A percentile compares a stretch with the other conserved stretches of the same genome.
Conservation (phyloP, 345 rosid species). For the Geranium rotundifolium region DNA sequence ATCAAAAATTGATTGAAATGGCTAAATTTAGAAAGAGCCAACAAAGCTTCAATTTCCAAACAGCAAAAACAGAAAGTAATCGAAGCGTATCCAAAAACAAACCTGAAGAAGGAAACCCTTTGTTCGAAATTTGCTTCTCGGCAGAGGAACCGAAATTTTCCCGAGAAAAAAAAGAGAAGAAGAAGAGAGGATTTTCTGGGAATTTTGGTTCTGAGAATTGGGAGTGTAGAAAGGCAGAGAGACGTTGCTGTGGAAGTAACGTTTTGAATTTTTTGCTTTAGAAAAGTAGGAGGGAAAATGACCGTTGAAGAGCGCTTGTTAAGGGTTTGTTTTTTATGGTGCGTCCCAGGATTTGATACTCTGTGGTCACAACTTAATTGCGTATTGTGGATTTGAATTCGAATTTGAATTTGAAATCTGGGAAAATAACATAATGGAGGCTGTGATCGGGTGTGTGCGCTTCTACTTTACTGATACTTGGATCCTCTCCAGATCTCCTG, state of each 20-base stretch:
- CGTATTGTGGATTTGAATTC: conserved; percentile 4
- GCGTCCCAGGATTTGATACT: background rate
- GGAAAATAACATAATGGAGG: background rate
- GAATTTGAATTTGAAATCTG: conserved; percentile 11
- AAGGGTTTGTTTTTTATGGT: conserved; percentile 5
- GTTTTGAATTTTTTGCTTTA: background rate
- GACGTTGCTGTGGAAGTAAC: no score
- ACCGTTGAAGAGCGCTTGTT: conserved; percentile 27
- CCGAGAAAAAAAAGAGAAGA: background rate
- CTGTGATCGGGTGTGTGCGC: background rate
- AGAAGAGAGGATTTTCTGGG: background rate
- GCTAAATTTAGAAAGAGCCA: background rate
- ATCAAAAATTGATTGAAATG: background rate
- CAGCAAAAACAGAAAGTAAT: background rate
- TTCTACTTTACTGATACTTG: background rate
- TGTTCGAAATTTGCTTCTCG: background rate
- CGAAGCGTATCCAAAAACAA: conserved; percentile 8
- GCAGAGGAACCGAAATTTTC: background rate
- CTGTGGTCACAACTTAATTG: background rate
- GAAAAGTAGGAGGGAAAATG: conserved; percentile 2
- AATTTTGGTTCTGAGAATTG: conserved; percentile 6
- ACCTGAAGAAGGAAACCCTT: conserved; percentile 12
- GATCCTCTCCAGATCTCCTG: background rate
- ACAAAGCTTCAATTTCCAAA: background rate
- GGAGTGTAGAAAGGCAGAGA: background rate